Base-by-base conservation (phyloP, 140 eudicot species). In the Cichorium intybus region DNA sequence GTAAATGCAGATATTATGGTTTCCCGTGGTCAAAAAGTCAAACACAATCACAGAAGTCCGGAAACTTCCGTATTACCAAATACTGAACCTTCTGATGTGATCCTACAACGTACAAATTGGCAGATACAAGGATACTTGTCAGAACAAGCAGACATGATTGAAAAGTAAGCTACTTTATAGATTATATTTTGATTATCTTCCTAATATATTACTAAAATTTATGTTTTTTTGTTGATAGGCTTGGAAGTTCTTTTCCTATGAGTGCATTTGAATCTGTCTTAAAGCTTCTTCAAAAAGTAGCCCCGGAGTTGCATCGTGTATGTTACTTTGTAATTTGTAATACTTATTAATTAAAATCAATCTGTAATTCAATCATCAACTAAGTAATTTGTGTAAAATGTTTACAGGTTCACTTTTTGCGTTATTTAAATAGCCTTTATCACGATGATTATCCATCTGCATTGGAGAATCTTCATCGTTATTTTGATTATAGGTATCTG, bases 261-360 rank as follows among this genome's bases (percentile, higher is more conserved):
- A 80, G 89, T 77, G 87, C 86, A 10, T 82, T 93, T 77, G 99
- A 93, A 77, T 79, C 93, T 39, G 78, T 79, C 47, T 66, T 93
- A 43, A 85, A 84, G 81, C 88, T 81, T 77, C 89, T 93, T 33
- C 97, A 85, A 82, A 84, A 88, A 79, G 71, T 83, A 67, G 95
- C 99, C 54, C 99, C 99, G 0, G 97, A 93, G 63, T 79, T 93
- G 76, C 95, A 93, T 62, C 84, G 97, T 71, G 99, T 91, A 79
- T 74, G 88, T 75, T 64, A 45, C 56, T 66, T 60, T 20, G 60
- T 48, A 47, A 68, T 73, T 28, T 49, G 16, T 54, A 48, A 35
- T 39, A n/a, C 5, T 2, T 12, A 39, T 15, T 46, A 10, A 16
- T 50, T 34, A 7, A 10, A 43, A 62, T 17, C 16, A 28, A 15